Percentiles rank a stretch among this genome's conserved stretches.
These are phyloP conservation scores for Haematococcus sp. DNA, from an alignment of 139 green algal species.

Conservation along the genomic window DNA sequence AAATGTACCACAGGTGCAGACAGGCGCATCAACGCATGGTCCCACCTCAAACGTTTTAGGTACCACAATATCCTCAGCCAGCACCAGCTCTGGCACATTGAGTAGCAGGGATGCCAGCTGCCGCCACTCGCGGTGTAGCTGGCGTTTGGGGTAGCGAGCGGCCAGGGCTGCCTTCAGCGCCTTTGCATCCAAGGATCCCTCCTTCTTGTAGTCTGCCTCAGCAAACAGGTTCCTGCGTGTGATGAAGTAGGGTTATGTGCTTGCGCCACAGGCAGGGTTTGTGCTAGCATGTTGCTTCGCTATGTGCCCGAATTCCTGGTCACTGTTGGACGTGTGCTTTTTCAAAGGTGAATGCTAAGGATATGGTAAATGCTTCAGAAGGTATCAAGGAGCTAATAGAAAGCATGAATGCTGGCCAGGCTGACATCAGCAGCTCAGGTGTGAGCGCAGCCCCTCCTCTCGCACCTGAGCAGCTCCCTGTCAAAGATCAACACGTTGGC, in stretches of 20 bases:
- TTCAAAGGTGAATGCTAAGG: neutral
- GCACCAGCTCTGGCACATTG: conserved; percentile 33
- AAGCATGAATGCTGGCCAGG: too few relatives aligned
- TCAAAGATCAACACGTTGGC: conserved; percentile 39
- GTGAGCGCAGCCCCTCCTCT: too few relatives aligned
- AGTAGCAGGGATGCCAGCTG: conserved; percentile 31
- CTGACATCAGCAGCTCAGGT: neutral
- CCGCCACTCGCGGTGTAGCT: conserved; percentile 36
- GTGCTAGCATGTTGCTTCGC: too few relatives aligned
- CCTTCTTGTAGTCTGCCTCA: conserved; percentile 40
- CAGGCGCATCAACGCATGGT: neutral
- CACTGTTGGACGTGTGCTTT: neutral
- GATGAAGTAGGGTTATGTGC: too few relatives aligned
- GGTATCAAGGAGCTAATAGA: too few relatives aligned
- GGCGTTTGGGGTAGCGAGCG: conserved; percentile 42
- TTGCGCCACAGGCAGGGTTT: neutral
- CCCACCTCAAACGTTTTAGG: conserved; percentile 18
- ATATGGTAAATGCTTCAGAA: too few relatives aligned
- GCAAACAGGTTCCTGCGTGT: conserved; percentile 21
- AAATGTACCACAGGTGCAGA: neutral
- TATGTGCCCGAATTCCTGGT: neutral
- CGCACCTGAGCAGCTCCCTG: conserved; percentile 26
- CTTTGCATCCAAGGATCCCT: conserved; percentile 32
- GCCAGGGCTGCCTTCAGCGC: conserved; percentile 28
- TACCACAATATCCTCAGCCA: conserved; percentile 23